phyloP scores from a whole-genome alignment of 257 asterid species.

The Penstemon eatonii region DNA sequence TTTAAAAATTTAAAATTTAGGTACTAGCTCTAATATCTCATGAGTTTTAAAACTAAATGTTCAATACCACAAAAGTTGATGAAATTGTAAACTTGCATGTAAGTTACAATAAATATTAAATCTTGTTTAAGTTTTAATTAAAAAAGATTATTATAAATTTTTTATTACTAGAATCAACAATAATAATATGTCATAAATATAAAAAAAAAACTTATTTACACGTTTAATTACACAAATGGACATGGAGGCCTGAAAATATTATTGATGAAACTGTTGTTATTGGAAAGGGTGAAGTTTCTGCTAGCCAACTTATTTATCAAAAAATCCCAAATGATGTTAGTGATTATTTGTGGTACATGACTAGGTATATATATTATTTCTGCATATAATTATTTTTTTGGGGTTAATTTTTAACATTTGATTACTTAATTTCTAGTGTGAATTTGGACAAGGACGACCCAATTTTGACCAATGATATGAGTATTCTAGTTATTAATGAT shows the following conservation, averaged over 20 bases:
- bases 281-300: conserved; percentile 23
- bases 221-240: conserved; percentile 36
- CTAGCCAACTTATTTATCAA: conserved; percentile 28
- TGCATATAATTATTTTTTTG: background rate
- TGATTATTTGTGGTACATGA: conserved; percentile 92
- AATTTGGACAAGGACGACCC: conserved; percentile 44
- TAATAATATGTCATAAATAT: too few species aligned
- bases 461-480: conserved; percentile 48
- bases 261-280: conserved; percentile 27
- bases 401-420: background rate
- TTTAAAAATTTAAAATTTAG: too few species aligned
- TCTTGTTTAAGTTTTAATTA: too few species aligned
- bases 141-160: too few species aligned
- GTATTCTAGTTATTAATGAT: conserved; percentile 48
- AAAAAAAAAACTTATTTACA: too few species aligned
- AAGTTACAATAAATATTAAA: too few species aligned
- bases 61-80: too few species aligned
- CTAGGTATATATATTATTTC: conserved; percentile 41
- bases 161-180: too few species aligned
- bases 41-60: too few species aligned
- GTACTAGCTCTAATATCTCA: too few species aligned
- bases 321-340: conserved; percentile 33
- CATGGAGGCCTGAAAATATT: conserved; percentile 48
- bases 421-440: conserved; percentile 34
- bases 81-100: too few species aligned